Percentiles rank a stretch among this genome's conserved stretches.
Evolutionary conservation across 2,329 filamentous ascomycete species (phyloP).

Genomic region (Cladobotryum protrusum): DNA sequence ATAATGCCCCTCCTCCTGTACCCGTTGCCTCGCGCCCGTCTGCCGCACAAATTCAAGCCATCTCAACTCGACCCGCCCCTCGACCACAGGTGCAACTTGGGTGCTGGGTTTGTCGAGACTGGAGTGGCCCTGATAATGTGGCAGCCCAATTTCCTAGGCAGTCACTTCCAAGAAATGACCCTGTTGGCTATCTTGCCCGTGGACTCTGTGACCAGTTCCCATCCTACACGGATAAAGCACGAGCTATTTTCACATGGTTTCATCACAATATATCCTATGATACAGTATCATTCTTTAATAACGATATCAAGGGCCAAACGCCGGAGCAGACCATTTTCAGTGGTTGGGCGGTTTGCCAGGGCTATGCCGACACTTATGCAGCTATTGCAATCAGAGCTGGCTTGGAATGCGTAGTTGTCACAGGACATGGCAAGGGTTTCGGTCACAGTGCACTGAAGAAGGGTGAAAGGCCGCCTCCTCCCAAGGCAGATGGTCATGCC

Average conservation of each 20-base stretch:
- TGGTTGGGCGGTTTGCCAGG: conserved; percentile 84
- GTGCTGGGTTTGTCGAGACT: conserved; percentile 86
- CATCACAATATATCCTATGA: conserved; percentile 93
- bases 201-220: conserved; percentile 73
- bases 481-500: conserved; percentile 62
- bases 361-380: conserved; percentile 78
- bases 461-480: conserved; percentile 60
- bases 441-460: conserved; percentile 59
- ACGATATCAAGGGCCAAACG: conserved; percentile 58
- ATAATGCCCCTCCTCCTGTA: conserved; percentile 44
- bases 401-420: conserved; percentile 67
- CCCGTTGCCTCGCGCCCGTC: conserved; percentile 48
- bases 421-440: conserved; percentile 81
- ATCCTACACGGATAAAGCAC: conserved; percentile 82
- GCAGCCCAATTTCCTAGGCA: conserved; percentile 70
- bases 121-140: conserved; percentile 71
- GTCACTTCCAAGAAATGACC: conserved; percentile 58
- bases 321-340: conserved; percentile 67
- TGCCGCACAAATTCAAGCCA: conserved; percentile 43
- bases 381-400: conserved; percentile 74
- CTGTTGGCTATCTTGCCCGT: conserved; percentile 68
- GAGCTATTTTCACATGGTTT: conserved; percentile 90
- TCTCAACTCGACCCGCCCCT: conserved; percentile 26
- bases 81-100: conserved; percentile 23
- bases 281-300: conserved; percentile 68